These are phyloP conservation scores for Adansonia madagascariensis DNA, from an alignment of 441 rosid species.

Conservation along the genomic window DNA sequence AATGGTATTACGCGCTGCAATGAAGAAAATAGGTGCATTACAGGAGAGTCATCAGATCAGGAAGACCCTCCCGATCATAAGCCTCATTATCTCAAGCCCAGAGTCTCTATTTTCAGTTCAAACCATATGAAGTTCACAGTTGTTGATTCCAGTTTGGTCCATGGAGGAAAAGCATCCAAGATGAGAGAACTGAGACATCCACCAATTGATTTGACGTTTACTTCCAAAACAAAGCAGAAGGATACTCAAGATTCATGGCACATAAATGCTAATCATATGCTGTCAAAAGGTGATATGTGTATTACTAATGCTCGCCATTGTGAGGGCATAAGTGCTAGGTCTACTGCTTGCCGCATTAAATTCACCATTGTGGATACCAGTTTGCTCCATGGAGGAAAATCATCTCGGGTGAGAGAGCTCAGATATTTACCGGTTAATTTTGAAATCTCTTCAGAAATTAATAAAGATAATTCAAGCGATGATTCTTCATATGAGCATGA, in stretches of 20 bases:
- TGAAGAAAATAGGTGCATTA: constrained; percentile 37
- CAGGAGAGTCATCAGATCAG: constrained; percentile 42
- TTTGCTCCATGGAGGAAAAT: constrained; percentile 43
- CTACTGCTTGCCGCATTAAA: constrained; percentile 32
- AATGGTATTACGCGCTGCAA: constrained; percentile 30
- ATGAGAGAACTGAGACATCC: constrained; percentile 52
- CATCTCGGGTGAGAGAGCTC: constrained; percentile 46
- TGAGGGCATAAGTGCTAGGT: constrained; percentile 30
- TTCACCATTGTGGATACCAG: constrained; percentile 67
- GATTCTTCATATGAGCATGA: constrained; percentile 28
- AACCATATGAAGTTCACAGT: constrained; percentile 56
- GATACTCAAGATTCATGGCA: constrained; percentile 23
- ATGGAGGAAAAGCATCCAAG: constrained; percentile 47
- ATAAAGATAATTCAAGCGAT: constrained; percentile 28
- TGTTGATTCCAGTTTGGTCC: constrained; percentile 64
- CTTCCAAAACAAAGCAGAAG: constrained; percentile 34
- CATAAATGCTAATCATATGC: constrained; percentile 31
- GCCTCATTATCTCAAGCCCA: constrained; percentile 62
- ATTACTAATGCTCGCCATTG: constrained; percentile 12
- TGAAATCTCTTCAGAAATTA: constrained; percentile 31
- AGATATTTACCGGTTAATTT: constrained; percentile 45
- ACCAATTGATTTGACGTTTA: constrained; percentile 37
- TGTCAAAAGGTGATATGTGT: constrained; percentile 36
- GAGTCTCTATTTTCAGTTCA: constrained; percentile 45
- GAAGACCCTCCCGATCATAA: constrained; percentile 45